Evolutionary conservation across 257 asterid species (phyloP).

Genomic region (Capsicum rhomboideum): DNA sequence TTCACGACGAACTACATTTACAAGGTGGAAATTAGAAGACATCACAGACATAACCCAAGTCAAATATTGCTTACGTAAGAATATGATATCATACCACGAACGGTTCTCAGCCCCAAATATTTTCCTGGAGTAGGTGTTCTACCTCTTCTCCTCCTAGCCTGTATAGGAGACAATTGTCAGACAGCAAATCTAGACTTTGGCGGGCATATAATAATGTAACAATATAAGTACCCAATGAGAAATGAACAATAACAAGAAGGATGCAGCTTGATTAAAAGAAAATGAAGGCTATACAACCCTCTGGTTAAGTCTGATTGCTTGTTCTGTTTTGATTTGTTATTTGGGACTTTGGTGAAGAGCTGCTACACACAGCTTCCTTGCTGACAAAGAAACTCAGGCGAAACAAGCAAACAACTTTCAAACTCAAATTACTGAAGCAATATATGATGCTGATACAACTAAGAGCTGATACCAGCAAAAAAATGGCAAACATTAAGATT

Average conservation of each 20-base stretch:
- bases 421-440: conserved; percentile 3
- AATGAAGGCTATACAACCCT: conserved; percentile 97
- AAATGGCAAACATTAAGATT: neutral
- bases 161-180: conserved; percentile 2
- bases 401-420: conserved; percentile 32
- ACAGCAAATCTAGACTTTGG: neutral
- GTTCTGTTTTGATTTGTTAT: conserved; percentile 61
- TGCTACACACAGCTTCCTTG: conserved; percentile 97
- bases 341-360: conserved; percentile 78
- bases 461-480: neutral
- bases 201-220: neutral
- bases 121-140: conserved; percentile 91
- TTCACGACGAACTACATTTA: conserved; percentile 32
- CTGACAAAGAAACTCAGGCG: conserved; percentile 63
- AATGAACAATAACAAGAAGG: neutral
- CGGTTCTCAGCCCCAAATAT: conserved; percentile 63
- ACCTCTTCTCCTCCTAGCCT: conserved; percentile 87
- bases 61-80: neutral
- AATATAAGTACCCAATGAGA: neutral
- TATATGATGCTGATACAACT: neutral
- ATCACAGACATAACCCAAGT: neutral
- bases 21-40: neutral
- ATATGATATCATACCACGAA: conserved; percentile 37
- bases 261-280: conserved; percentile 19
- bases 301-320: conserved; percentile 64